A percentile compares a stretch with the other conserved stretches of the same genome.
Conservation (phyloP, 2,329 filamentous ascomycete genomes). For the Camillea tinctor region DNA sequence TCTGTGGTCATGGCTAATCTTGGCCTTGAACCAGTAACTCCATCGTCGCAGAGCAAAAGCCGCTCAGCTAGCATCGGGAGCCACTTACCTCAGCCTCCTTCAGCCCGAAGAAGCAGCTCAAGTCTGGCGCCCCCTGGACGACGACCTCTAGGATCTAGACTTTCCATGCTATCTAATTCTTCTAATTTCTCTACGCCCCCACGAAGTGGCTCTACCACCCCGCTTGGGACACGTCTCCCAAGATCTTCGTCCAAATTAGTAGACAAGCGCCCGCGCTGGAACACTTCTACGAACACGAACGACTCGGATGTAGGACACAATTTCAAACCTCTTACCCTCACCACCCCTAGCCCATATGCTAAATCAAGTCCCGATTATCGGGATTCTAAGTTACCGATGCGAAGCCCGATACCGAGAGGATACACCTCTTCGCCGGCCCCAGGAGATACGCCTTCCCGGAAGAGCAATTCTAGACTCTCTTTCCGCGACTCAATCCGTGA, state of each 20-base stretch:
- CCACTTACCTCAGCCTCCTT: slow-evolving; percentile 42
- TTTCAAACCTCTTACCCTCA: slow-evolving; percentile 61
- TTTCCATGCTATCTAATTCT: slow-evolving; percentile 43
- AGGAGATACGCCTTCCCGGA: slow-evolving; percentile 46
- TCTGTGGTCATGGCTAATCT: slow-evolving; percentile 60
- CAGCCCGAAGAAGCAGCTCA: slow-evolving; percentile 43
- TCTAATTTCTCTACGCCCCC: slow-evolving; percentile 35
- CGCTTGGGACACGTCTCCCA: slow-evolving; percentile 42
- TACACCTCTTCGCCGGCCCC: slow-evolving; percentile 48
- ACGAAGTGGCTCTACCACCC: slow-evolving; percentile 49
- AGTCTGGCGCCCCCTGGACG: slow-evolving; percentile 44
- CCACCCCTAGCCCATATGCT: slow-evolving; percentile 58
- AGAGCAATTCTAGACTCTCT: slow-evolving; percentile 44
- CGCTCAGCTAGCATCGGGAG: slow-evolving; percentile 50
- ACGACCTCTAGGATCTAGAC: slow-evolving; percentile 42
- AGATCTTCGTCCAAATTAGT: slow-evolving; percentile 45
- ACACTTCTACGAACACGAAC: slow-evolving; percentile 60
- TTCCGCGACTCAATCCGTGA: slow-evolving; percentile 59
- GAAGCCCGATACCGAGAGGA: slow-evolving; percentile 47
- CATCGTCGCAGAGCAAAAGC: slow-evolving; percentile 42
- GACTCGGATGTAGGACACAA: slow-evolving; percentile 67
- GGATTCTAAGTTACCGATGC: slow-evolving; percentile 49
- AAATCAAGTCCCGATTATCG: slow-evolving; percentile 44
- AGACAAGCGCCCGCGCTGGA: slow-evolving; percentile 70
- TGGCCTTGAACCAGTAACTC: slow-evolving; percentile 49